phyloP scores from a whole-genome alignment of 2,329 filamentous ascomycete species.

The Pseudogymnoascus sp. region DNA sequence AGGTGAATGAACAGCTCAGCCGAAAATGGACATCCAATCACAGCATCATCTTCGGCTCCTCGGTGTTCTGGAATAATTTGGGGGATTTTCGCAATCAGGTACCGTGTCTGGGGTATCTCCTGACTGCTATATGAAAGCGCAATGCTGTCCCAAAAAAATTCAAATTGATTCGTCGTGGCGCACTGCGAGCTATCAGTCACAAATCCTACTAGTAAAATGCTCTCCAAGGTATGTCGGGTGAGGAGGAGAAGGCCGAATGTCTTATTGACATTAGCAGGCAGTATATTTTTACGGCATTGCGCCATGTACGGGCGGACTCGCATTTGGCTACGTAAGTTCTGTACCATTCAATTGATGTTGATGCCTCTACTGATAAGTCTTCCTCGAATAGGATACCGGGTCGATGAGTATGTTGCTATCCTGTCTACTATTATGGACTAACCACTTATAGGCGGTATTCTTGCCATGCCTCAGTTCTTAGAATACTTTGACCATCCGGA shows the following conservation, averaged over 20 bases:
- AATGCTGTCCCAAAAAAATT: background rate
- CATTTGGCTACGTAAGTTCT: slow-evolving; percentile 21
- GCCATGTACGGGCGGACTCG: slow-evolving; percentile 23
- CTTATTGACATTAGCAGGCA: slow-evolving; percentile 12
- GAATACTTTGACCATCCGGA: slow-evolving; percentile 24
- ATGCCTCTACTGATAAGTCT: background rate
- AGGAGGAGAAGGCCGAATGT: background rate
- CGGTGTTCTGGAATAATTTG: background rate
- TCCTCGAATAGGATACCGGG: slow-evolving; percentile 19
- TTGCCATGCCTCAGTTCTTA: slow-evolving; percentile 23
- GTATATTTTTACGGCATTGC: slow-evolving; percentile 26
- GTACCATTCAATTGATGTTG: background rate
- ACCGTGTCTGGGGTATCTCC: background rate
- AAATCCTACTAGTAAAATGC: background rate
- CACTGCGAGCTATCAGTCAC: background rate
- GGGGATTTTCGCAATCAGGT: background rate
- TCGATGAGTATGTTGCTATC: slow-evolving; percentile 17
- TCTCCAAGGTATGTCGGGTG: background rate
- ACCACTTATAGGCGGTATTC: slow-evolving; percentile 16
- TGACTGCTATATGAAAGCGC: background rate
- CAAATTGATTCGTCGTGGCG: background rate
- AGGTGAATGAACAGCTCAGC: background rate
- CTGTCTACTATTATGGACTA: background rate
- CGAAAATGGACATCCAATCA: background rate
- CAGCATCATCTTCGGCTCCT: background rate